Conservation (phyloP, 352 stramenopile genomes). For the Phytophthora hybrid region DNA sequence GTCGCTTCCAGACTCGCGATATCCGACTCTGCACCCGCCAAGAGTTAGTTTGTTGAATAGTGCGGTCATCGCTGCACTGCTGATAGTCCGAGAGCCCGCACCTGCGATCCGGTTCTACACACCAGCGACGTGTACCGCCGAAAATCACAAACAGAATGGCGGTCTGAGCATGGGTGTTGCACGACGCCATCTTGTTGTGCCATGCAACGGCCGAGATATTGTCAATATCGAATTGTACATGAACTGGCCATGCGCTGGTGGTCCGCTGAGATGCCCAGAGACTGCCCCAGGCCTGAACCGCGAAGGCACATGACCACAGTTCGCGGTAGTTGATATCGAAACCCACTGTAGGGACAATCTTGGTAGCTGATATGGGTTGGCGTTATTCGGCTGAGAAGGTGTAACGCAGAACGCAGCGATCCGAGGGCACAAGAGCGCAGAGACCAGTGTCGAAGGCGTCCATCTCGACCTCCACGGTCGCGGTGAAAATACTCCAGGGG, state of each 20-base stretch:
- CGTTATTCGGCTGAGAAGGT: background rate
- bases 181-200: background rate
- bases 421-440: slow-evolving; percentile 1
- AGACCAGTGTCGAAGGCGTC: slow-evolving; percentile 24
- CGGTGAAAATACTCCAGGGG: background rate
- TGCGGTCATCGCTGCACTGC: background rate
- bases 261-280: background rate
- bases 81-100: background rate
- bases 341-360: background rate
- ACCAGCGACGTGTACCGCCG: background rate
- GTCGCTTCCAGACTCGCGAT: slow-evolving; percentile 3
- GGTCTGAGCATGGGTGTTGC: background rate
- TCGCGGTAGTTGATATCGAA: background rate
- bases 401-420: background rate
- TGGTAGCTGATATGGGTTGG: background rate
- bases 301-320: background rate
- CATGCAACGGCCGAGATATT: background rate
- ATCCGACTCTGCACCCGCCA: slow-evolving; percentile 2
- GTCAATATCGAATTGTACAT: background rate
- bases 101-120: slow-evolving; percentile 12
- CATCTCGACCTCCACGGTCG: background rate
- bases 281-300: slow-evolving; percentile 1
- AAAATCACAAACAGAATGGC: no score
- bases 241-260: background rate
- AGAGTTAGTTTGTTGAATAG: slow-evolving; percentile 10